phyloP scores from a whole-genome alignment of 139 green algal genomes.

The Ulvella scutata region DNA sequence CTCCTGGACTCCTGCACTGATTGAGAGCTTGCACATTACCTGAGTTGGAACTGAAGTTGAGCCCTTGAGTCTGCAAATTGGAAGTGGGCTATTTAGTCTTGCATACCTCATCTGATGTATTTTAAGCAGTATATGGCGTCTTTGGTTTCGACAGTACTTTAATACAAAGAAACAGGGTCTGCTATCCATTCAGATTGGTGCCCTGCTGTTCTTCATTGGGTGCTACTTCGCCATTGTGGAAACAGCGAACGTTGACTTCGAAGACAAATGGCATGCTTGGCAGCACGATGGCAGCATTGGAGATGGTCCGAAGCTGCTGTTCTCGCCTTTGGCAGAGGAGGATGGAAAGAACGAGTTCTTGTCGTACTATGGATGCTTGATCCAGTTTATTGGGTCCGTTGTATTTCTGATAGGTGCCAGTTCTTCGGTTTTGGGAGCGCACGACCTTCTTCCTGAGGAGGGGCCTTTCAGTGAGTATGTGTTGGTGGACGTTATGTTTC shows the following conservation, averaged over 20 bases:
- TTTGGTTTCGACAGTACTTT: too few relatives aligned
- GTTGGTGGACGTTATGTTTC: not conserved
- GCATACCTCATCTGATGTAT: too few relatives aligned
- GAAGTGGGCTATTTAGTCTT: too few relatives aligned
- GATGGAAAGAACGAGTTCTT: not conserved
- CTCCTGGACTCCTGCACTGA: too few relatives aligned
- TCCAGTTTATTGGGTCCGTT: not conserved
- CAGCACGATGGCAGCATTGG: not conserved
- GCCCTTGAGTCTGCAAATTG: too few relatives aligned
- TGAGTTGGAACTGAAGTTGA: too few relatives aligned
- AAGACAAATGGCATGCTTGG: not conserved
- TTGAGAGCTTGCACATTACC: too few relatives aligned
- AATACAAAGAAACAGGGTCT: too few relatives aligned
- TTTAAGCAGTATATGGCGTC: too few relatives aligned
- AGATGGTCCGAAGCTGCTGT: not conserved
- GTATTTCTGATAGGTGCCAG: not conserved
- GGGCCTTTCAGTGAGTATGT: not conserved
- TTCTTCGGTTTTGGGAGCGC: not conserved
- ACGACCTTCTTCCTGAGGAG: too few relatives aligned
- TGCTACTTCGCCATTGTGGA: not conserved
- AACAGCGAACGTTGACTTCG: not conserved
- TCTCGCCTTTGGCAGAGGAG: not conserved
- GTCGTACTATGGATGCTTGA: not conserved
- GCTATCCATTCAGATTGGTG: not conserved
- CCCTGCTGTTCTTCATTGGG: not conserved